A percentile compares a stretch with the other conserved stretches of the same genome.
phyloP scores from a whole-genome alignment of 495 filamentous ascomycete species.

The Mytilinidion resinicola region DNA sequence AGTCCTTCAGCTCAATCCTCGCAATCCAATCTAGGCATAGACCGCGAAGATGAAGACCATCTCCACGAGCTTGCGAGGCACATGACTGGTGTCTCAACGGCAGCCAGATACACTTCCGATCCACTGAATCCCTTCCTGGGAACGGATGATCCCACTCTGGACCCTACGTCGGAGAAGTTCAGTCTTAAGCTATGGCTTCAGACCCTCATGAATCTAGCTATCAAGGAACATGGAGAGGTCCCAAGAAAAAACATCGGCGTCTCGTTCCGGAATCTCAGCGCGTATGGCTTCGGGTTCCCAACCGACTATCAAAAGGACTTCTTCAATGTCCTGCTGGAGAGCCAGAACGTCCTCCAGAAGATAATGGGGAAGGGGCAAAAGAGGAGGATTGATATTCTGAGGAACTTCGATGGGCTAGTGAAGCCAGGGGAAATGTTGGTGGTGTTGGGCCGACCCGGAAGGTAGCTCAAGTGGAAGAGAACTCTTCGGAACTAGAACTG shows the following conservation, averaged over 20 bases:
- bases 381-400: slow-evolving; percentile 13
- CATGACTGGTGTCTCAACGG: too few species aligned
- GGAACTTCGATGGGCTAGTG: slow-evolving; percentile 24
- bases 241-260: neutral
- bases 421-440: slow-evolving; percentile 27
- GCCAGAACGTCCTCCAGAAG: neutral
- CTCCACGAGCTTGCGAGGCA: too few species aligned
- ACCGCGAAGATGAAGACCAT: too few species aligned
- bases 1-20: too few species aligned
- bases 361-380: neutral
- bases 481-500: too few species aligned
- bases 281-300: neutral
- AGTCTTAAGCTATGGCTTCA: too few species aligned
- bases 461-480: neutral
- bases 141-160: too few species aligned
- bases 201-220: neutral
- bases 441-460: slow-evolving; percentile 12
- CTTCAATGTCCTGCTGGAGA: neutral
- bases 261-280: neutral
- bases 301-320: slow-evolving; percentile 1
- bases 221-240: neutral
- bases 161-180: too few species aligned
- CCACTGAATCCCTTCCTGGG: too few species aligned
- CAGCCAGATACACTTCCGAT: too few species aligned
- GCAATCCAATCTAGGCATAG: too few species aligned